Percentiles rank a stretch among this genome's conserved stretches.
Evolutionary conservation across 106 monocot species (phyloP).

Genomic region (Dendrobium chrysotoxum): DNA sequence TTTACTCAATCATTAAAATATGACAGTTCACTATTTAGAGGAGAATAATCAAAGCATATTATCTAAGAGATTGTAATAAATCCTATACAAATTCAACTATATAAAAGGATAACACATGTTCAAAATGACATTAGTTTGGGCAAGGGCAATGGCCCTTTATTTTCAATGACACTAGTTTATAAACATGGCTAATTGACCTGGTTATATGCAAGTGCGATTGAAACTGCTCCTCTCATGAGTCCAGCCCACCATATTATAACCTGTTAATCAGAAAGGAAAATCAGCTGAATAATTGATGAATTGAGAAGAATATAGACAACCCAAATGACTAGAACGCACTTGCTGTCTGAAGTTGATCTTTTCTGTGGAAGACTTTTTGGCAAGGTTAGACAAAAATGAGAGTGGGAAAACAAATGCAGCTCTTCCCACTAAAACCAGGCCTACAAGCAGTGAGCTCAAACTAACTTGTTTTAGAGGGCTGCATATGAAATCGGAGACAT

Average conservation of each 20-base stretch:
- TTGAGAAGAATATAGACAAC: neutral
- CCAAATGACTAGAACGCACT: slow-evolving; percentile 16
- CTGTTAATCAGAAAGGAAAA: slow-evolving; percentile 23
- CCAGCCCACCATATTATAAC: slow-evolving; percentile 98
- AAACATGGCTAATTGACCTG: slow-evolving; percentile 37
- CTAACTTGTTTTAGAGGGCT: slow-evolving; percentile 32
- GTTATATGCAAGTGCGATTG: slow-evolving; percentile 94
- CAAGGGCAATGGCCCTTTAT: neutral
- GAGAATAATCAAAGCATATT: neutral
- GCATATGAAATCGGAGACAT: slow-evolving; percentile 8
- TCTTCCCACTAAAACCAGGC: slow-evolving; percentile 42
- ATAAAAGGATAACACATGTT: neutral
- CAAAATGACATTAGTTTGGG: neutral
- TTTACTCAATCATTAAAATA: too few relatives aligned
- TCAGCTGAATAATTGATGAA: neutral
- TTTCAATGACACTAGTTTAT: neutral
- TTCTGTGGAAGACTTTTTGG: slow-evolving; percentile 18
- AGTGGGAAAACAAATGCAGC: slow-evolving; percentile 52
- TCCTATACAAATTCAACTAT: neutral
- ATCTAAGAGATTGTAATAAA: neutral
- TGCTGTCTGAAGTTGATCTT: slow-evolving; percentile 35
- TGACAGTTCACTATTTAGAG: neutral
- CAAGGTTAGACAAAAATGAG: slow-evolving; percentile 32
- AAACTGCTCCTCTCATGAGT: slow-evolving; percentile 95
- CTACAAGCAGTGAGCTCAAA: slow-evolving; percentile 30